phyloP scores from a whole-genome alignment of 768 basidiomycete species.

The Boletus reticulatus region DNA sequence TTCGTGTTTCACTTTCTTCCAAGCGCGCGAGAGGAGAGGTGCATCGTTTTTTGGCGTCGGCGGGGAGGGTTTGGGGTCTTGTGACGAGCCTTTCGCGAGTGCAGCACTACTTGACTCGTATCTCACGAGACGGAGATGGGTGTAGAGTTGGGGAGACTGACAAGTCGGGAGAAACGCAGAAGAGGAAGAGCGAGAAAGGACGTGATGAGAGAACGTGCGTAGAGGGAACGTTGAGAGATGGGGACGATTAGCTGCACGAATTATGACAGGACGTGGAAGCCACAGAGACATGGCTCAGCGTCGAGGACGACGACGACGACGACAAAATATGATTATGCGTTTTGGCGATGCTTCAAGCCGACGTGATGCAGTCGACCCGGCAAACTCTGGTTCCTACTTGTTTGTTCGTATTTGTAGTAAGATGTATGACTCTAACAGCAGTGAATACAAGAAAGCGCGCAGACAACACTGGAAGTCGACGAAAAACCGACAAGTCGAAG shows the following conservation, averaged over 20 bases:
- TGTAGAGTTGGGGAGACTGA: constrained; percentile 25
- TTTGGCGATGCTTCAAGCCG: background rate
- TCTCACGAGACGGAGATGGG: constrained; percentile 1
- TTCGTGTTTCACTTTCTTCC: constrained; percentile 96
- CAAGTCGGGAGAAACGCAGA: constrained; percentile 24
- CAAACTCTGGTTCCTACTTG: too few species aligned
- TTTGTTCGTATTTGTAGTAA: constrained; percentile 31
- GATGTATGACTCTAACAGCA: constrained; percentile 6
- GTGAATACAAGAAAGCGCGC: constrained; percentile 58
- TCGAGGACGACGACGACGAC: background rate
- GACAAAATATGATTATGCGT: background rate
- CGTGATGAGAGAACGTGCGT: constrained; percentile 4
- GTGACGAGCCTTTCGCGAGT: constrained; percentile 23
- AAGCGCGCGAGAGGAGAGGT: constrained; percentile 59
- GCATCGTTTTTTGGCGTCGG: constrained; percentile 47
- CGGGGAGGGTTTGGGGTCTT: constrained; percentile 47
- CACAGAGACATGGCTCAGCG: constrained; percentile 76
- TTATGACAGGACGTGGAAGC: constrained; percentile 56
- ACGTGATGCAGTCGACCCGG: background rate
- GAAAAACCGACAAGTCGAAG: constrained; percentile 44
- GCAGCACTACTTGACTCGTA: constrained; percentile 8
- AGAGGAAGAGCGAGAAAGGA: constrained; percentile 18
- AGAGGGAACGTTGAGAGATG: constrained; percentile 6
- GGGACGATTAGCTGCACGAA: constrained; percentile 33
- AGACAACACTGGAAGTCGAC: constrained; percentile 60